Evolutionary conservation across 2,329 filamentous ascomycete species (phyloP).

Genomic region (Cytospora leucostoma): DNA sequence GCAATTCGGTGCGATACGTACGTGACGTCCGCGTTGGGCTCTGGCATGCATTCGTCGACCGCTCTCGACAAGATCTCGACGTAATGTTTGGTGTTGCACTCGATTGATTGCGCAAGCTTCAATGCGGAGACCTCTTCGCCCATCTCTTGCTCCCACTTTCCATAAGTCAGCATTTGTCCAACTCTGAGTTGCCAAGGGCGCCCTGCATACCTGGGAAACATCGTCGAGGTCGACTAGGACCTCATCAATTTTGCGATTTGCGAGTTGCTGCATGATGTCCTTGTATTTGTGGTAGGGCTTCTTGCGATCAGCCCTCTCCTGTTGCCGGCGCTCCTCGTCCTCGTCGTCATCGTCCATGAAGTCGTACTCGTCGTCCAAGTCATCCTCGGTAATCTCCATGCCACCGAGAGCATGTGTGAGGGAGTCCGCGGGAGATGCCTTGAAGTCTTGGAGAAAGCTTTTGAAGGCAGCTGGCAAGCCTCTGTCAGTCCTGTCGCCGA

Average conservation of each 20-base stretch:
- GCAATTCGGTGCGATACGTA: conserved; percentile 43
- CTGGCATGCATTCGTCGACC: conserved; percentile 83
- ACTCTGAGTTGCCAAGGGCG: no score
- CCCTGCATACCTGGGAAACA: conserved; percentile 63
- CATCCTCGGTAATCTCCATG: conserved; percentile 84
- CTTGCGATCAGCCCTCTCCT: conserved; percentile 50
- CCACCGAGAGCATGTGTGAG: conserved; percentile 81
- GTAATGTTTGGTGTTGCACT: conserved; percentile 92
- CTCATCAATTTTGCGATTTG: conserved; percentile 76
- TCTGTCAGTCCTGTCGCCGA: conserved; percentile 9
- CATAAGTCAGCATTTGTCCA: conserved; percentile 11
- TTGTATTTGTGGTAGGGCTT: conserved; percentile 82
- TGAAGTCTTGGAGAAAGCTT: conserved; percentile 86
- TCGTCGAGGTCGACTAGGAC: conserved; percentile 90
- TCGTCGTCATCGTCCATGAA: conserved; percentile 83
- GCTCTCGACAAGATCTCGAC: conserved; percentile 88
- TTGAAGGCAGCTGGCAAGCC: conserved; percentile 69
- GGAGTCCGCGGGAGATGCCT: conserved; percentile 69
- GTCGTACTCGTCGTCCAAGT: conserved; percentile 86
- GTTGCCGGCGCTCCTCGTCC: conserved; percentile 51
- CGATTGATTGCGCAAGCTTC: conserved; percentile 79
- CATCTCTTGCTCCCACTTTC: conserved; percentile 72
- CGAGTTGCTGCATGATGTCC: conserved; percentile 81
- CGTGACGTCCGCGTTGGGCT: conserved; percentile 75
- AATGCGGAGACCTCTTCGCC: conserved; percentile 57